Evolutionary conservation across 345 rosid genomes (phyloP), one percentile per base, ranked within the genome.

Genomic region (Hypericum androsaemum): DNA sequence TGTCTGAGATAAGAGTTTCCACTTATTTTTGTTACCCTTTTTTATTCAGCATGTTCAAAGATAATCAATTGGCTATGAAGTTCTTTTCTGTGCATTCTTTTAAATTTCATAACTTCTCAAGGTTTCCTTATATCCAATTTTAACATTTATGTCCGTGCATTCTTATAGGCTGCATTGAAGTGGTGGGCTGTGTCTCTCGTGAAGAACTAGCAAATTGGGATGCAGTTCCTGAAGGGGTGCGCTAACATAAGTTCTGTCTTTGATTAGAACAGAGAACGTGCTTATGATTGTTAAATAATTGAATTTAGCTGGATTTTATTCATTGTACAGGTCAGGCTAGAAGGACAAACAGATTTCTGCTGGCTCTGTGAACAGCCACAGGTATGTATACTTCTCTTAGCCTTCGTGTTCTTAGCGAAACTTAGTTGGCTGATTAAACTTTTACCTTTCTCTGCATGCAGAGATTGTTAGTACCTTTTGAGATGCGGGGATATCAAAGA

Each of bases 401-500:
- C 1, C 5, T 46, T 11, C 32, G 4, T 66, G 22, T 32, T 64
- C n/a, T 37, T 10, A 50, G 39, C 15, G 9, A 32, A 37, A 8
- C 9, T 44, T 47, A 44, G 0, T 16, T 6, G 37, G 52, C 50
- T n/a, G 40, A 39, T 39, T 14, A 9, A 8, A 17, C 17, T 5
- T 8, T 39, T 41, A 15, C 12, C 3, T 12, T 32, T 22, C 32
- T 39, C 37, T 14, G 1, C 28, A 13, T 66, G 38, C 67, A 92
- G 96, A 88, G 72, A 73, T 61, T 92, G 64, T 44, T 88, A 49
- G 56, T 92, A 60, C 98, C 96, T 22, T 92, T 88, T 59, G 98
- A 92, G 82, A 88, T 92, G 98, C 76, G 96, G 37, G 98, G 95
- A 10, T 78, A 47, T 70, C 95, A 92, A 52, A 61, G 92, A 22